Evolutionary conservation across 2,329 filamentous ascomycete genomes (phyloP).

Genomic region (Talaromyces atroroseus): DNA sequence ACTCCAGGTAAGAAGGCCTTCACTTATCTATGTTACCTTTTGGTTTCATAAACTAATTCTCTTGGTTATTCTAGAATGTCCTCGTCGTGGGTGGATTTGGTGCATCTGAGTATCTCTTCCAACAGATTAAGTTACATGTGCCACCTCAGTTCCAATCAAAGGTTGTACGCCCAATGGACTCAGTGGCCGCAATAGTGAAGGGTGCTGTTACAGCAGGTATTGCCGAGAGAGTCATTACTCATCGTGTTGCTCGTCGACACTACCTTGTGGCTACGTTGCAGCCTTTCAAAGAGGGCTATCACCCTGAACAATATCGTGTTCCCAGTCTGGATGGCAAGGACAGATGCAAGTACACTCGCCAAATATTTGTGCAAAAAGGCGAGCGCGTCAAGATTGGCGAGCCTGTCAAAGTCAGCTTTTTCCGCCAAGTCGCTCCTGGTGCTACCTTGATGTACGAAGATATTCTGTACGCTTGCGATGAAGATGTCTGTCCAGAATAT

Average conservation of each 20-base stretch:
- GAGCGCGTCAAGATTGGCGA: conserved; percentile 99
- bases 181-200: conserved; percentile 96
- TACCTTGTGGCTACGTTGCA: conserved; percentile 99
- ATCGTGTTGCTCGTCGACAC: conserved; percentile 92
- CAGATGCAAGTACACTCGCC: conserved; percentile 94
- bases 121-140: conserved; percentile 98
- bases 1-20: conserved; percentile 56
- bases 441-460: conserved; percentile 99
- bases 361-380: conserved; percentile 98
- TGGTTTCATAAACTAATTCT: background rate
- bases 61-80: conserved; percentile 60
- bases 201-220: conserved; percentile 97
- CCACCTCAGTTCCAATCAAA: conserved; percentile 98
- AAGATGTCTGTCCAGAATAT: conserved; percentile 96
- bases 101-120: conserved; percentile 97
- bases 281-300: conserved; percentile 97
- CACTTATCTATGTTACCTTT: background rate
- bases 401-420: conserved; percentile 97
- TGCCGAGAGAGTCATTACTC: conserved; percentile 92
- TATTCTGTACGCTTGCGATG: conserved; percentile 93
- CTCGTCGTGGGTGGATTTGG: conserved; percentile 96
- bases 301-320: conserved; percentile 96
- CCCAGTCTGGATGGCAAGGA: conserved; percentile 95
- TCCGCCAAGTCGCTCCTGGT: conserved; percentile 93
- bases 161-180: conserved; percentile 98